Conservation (phyloP, 371 early-diverging fungal species). For the Globomyces sp. region DNA sequence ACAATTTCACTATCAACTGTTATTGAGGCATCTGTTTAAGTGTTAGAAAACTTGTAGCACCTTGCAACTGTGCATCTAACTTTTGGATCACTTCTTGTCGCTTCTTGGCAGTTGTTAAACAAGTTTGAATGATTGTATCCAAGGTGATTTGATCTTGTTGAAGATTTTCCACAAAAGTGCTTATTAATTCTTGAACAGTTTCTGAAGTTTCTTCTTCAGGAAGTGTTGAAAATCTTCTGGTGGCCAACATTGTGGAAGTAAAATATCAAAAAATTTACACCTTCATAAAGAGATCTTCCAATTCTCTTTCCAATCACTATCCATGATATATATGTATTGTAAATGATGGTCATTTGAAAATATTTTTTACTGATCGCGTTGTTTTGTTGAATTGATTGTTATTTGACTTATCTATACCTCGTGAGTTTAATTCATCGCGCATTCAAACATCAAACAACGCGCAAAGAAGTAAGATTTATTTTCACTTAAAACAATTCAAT, state of each 20-base stretch:
- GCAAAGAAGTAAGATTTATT: neutral
- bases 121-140: too few relatives aligned
- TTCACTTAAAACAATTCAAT: too few relatives aligned
- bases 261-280: neutral
- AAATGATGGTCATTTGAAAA: neutral
- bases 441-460: neutral
- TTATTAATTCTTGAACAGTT: neutral
- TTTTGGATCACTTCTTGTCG: constrained; percentile 2
- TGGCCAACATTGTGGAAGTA: neutral
- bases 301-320: neutral
- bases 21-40: neutral
- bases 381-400: neutral
- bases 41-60: too few relatives aligned
- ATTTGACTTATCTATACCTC: neutral
- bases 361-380: neutral
- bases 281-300: neutral
- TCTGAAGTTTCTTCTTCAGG: constrained; percentile 13
- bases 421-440: neutral
- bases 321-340: neutral
- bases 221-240: neutral
- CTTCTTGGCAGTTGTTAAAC: neutral
- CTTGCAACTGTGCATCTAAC: neutral
- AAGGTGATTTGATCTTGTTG: neutral
- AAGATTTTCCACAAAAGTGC: constrained; percentile 4
- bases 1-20: neutral